Evolutionary conservation across 768 basidiomycete genomes (phyloP).

Genomic region (Boletus rubroflammeus): DNA sequence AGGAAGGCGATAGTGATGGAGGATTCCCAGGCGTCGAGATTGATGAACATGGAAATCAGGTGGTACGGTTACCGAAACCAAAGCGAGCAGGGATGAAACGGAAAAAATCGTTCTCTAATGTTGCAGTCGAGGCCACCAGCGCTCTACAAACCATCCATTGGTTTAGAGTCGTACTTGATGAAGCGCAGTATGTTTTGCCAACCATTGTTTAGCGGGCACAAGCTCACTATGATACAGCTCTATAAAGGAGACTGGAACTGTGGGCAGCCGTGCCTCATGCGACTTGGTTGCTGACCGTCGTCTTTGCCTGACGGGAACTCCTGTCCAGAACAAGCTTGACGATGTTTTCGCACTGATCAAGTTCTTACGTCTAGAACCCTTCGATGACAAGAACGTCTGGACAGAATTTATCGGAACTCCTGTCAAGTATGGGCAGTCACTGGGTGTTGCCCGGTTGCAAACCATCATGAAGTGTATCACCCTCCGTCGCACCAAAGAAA

Average conservation of each 20-base stretch:
- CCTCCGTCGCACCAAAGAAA: constrained; percentile 93
- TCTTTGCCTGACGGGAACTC: constrained; percentile 94
- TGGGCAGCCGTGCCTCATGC: constrained; percentile 92
- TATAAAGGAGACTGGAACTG: constrained; percentile 94
- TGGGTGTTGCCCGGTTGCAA: constrained; percentile 91
- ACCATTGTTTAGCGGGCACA: background rate
- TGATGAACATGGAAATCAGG: constrained; percentile 63
- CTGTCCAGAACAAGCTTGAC: constrained; percentile 98
- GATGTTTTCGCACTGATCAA: constrained; percentile 97
- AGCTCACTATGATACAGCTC: constrained; percentile 49
- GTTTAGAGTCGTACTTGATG: constrained; percentile 92
- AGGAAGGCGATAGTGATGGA: constrained; percentile 64
- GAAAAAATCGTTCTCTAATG: constrained; percentile 48
- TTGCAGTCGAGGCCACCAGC: constrained; percentile 55
- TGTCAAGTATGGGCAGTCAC: constrained; percentile 84
- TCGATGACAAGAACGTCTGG: constrained; percentile 93
- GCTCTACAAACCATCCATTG: constrained; percentile 92
- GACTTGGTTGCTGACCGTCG: constrained; percentile 92
- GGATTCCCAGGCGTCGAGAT: constrained; percentile 59
- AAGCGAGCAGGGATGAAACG: constrained; percentile 70
- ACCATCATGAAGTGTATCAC: constrained; percentile 97
- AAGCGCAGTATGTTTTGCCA: constrained; percentile 79
- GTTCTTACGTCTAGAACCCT: constrained; percentile 86
- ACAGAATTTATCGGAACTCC: constrained; percentile 90
- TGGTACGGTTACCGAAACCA: constrained; percentile 55